phyloP scores from a whole-genome alignment of 768 basidiomycete genomes.

The Ramaria rubella region DNA sequence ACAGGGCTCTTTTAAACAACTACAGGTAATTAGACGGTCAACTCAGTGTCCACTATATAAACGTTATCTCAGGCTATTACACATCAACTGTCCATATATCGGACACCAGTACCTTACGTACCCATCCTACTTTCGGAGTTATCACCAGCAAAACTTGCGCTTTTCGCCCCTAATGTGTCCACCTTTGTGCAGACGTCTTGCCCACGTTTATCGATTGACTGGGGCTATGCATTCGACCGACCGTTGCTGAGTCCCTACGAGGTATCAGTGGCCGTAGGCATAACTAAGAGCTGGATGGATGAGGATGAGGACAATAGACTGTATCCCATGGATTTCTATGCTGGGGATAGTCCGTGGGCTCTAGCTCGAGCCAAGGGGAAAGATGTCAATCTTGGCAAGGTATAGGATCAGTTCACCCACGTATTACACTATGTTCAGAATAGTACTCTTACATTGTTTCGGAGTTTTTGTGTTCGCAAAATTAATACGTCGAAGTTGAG shows the following conservation, averaged over 20 bases:
- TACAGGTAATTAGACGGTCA: conserved; percentile 45
- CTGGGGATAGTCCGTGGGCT: conserved; percentile 73
- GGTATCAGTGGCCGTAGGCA: conserved; percentile 76
- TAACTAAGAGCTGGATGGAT: conserved; percentile 59
- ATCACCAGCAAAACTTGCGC: conserved; percentile 87
- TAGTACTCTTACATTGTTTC: too few relatives aligned
- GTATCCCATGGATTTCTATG: conserved; percentile 98
- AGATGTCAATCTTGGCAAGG: not conserved
- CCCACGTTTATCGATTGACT: conserved; percentile 93
- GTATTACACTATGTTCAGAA: too few relatives aligned
- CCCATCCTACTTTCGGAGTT: conserved; percentile 93
- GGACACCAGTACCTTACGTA: conserved; percentile 62
- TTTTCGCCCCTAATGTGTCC: conserved; percentile 76
- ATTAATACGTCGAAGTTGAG: too few relatives aligned
- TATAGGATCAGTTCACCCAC: too few relatives aligned
- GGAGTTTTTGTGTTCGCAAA: too few relatives aligned
- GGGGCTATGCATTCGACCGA: conserved; percentile 92
- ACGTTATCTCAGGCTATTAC: conserved; percentile 53
- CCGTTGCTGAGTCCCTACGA: conserved; percentile 94
- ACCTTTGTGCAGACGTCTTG: conserved; percentile 96
- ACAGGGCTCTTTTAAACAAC: conserved; percentile 87
- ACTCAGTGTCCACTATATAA: not conserved
- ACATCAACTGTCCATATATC: conserved; percentile 53
- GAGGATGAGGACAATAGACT: conserved; percentile 31
- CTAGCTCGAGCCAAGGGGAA: conserved; percentile 49